These are phyloP conservation scores for Pascua guehoae DNA, from an alignment of 1,284 basidiomycete genomes.

Conservation along the genomic window DNA sequence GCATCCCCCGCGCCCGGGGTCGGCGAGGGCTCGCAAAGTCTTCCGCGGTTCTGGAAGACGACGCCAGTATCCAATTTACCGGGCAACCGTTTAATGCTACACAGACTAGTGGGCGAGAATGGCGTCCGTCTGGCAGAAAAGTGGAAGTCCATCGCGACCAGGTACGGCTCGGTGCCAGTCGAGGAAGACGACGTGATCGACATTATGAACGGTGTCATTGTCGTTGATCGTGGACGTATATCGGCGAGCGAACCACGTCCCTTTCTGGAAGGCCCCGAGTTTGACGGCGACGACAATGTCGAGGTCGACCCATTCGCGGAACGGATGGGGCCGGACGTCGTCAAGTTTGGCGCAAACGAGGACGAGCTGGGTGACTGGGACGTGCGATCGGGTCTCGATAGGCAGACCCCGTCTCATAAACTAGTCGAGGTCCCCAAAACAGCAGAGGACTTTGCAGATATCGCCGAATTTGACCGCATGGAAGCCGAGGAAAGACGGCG, in stretches of 20 bases:
- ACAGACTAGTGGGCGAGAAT: too few relatives aligned
- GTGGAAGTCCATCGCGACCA: slow-evolving; percentile 40
- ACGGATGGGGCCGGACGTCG: slow-evolving; percentile 1
- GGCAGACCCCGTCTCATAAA: slow-evolving; percentile 12
- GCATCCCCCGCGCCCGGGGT: too few relatives aligned
- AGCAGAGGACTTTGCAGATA: slow-evolving; percentile 28
- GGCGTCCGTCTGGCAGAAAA: slow-evolving; percentile 5
- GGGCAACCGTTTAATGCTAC: too few relatives aligned
- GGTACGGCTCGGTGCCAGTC: slow-evolving; percentile 33
- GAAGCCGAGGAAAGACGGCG: neutral
- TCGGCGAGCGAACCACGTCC: slow-evolving; percentile 12
- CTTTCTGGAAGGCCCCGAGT: slow-evolving; percentile 20
- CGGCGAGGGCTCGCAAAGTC: too few relatives aligned
- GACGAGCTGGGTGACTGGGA: slow-evolving; percentile 40
- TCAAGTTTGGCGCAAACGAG: slow-evolving; percentile 23
- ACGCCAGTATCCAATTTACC: too few relatives aligned
- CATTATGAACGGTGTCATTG: slow-evolving; percentile 29
- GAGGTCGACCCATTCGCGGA: slow-evolving; percentile 11
- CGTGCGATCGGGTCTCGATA: slow-evolving; percentile 29
- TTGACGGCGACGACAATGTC: slow-evolving; percentile 1
- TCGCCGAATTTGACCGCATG: slow-evolving; percentile 19
- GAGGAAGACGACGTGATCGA: slow-evolving; percentile 50
- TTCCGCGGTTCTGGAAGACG: too few relatives aligned
- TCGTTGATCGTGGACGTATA: slow-evolving; percentile 31
- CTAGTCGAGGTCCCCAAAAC: slow-evolving; percentile 17